These are phyloP conservation scores for Thielaviopsis musarum DNA, from an alignment of 2,329 filamentous ascomycete species.

Conservation along the genomic window DNA sequence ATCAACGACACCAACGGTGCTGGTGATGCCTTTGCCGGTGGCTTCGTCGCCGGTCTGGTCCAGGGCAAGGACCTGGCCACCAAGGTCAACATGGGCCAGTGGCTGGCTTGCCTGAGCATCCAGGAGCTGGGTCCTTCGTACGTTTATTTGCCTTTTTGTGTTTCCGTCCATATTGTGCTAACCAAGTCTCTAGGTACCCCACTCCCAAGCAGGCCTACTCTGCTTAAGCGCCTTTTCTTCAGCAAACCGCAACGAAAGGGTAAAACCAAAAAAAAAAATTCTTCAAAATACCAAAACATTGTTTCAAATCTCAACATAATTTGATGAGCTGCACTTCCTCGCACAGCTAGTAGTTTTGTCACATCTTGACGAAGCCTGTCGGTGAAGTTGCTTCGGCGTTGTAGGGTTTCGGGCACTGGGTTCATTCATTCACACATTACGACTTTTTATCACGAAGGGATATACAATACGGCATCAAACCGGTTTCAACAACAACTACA, in stretches of 20 bases:
- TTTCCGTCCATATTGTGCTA: neutral
- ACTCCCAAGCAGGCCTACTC: slow-evolving; percentile 67
- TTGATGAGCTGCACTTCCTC: neutral
- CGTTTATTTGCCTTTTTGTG: slow-evolving; percentile 24
- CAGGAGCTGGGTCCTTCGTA: slow-evolving; percentile 92
- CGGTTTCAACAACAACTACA: slow-evolving; percentile 37
- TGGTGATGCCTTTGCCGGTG: slow-evolving; percentile 90
- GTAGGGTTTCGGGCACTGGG: slow-evolving; percentile 11
- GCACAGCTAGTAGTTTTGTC: neutral
- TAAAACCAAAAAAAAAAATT: neutral
- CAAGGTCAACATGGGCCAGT: slow-evolving; percentile 82
- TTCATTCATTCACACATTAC: slow-evolving; percentile 7
- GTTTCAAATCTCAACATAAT: slow-evolving; percentile 11
- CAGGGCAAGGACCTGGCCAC: slow-evolving; percentile 66
- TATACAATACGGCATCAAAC: slow-evolving; percentile 17
- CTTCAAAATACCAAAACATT: neutral
- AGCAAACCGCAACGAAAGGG: neutral
- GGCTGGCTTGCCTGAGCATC: slow-evolving; percentile 87
- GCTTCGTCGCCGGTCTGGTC: slow-evolving; percentile 78
- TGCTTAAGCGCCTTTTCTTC: slow-evolving; percentile 16
- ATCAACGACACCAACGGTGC: slow-evolving; percentile 97
- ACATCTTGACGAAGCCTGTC: neutral
- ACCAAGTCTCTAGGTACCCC: slow-evolving; percentile 41
- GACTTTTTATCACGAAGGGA: slow-evolving; percentile 3
- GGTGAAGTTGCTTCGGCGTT: slow-evolving; percentile 6